Base-by-base conservation (phyloP, 768 basidiomycete genomes). In the Lactifluus volemus region DNA sequence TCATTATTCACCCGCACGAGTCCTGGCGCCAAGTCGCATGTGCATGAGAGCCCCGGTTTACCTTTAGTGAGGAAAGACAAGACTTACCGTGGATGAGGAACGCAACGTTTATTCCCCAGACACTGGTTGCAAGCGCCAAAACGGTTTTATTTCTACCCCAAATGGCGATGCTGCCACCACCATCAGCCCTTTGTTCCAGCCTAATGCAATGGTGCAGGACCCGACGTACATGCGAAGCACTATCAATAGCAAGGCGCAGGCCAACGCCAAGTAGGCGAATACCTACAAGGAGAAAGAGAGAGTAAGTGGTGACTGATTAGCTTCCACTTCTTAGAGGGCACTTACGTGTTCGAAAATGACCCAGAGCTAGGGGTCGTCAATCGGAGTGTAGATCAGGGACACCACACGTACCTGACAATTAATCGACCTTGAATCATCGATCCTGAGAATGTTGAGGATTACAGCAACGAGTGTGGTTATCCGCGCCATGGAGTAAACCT, bases 191-290 rank as follows among this genome's bases (percentile, higher is more conserved):
- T 5, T 5, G 9, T 45, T 12, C 8, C 0, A 3, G 15, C 9
- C 32, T 34, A 34, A 4, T 0, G 44, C 9, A 25, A 10, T 30
- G 25, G 32, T 21, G 2, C 4, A 30, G 41, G 17, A 10, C 38
- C 15, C 9, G 52, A 53, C 61, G 30, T 41, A 62, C 61, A 44
- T 49, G 51, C 61, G 61, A 25, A 62, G 30, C 15, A 53, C 15
- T 17, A 62, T 36, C 39, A 62, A 56, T 10, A 62, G 17, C 0
- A 51, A 53, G 3, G 61, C 57, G 1, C 39, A 5, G 8, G 21
- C 38, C 4, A 47, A 41, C 17, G 49, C 32, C 14, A 50, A 8
- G 12, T 51, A 51, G 11, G 36, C 52, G 14, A 45, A n/a, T 1
- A 21, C 39, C 62, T 60, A 45, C 1, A 34, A 9, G 32, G 25